These are phyloP conservation scores for Pestalotiopsis sp. DNA, from an alignment of 2,329 filamentous ascomycete species.

Conservation along the genomic window DNA sequence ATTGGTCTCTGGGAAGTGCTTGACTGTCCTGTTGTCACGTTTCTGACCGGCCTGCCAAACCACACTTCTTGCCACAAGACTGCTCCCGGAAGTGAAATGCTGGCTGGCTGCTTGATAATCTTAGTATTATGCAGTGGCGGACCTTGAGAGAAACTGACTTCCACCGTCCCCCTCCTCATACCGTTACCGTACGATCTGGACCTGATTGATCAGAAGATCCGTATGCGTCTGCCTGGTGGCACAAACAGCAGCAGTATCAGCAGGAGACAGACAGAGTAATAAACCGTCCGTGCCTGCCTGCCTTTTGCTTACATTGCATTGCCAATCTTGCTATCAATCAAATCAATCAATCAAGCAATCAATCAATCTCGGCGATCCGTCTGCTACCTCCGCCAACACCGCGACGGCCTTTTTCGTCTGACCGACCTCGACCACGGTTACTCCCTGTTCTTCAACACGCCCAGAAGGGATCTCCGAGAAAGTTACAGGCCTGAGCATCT, in stretches of 20 bases:
- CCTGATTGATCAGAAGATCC: neutral
- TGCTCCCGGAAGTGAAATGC: neutral
- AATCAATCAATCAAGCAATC: neutral
- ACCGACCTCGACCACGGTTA: conserved; percentile 1
- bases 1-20: neutral
- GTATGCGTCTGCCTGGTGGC: neutral
- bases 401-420: neutral
- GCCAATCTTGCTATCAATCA: neutral
- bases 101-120: neutral
- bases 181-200: neutral
- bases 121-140: neutral
- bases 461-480: neutral
- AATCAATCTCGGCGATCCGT: neutral
- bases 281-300: neutral
- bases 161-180: neutral
- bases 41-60: neutral
- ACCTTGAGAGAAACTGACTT: neutral
- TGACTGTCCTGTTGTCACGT: neutral
- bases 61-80: neutral
- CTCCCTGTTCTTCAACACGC: neutral
- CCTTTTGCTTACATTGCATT: neutral
- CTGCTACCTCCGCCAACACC: neutral
- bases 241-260: neutral
- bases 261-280: neutral
- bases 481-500: neutral